These are phyloP conservation scores for Incumbomyces delicatus DNA, from an alignment of 2,329 filamentous ascomycete species.

Conservation along the genomic window DNA sequence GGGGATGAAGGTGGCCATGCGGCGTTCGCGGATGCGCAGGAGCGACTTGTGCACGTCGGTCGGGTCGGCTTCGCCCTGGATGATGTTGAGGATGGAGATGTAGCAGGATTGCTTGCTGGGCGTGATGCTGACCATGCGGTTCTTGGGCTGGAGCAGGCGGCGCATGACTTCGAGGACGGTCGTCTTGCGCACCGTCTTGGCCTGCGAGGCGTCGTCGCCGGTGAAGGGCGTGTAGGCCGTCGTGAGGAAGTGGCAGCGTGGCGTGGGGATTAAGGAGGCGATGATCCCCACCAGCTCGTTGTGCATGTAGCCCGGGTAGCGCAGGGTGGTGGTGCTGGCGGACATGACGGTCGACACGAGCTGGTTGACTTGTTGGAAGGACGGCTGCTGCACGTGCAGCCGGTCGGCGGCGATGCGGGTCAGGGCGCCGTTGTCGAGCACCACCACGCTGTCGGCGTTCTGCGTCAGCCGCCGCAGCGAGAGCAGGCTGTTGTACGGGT, in stretches of 20 bases:
- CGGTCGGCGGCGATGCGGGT: constrained; percentile 90
- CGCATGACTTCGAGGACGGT: constrained; percentile 98
- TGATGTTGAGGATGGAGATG: constrained; percentile 97
- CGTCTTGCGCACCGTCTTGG: constrained; percentile 95
- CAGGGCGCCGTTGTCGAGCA: constrained; percentile 89
- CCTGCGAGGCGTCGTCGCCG: constrained; percentile 88
- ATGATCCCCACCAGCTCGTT: constrained; percentile 97
- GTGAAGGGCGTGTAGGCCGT: constrained; percentile 98
- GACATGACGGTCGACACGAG: constrained; percentile 98
- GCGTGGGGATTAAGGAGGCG: constrained; percentile 89
- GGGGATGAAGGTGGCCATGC: constrained; percentile 91
- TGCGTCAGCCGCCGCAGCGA: constrained; percentile 85
- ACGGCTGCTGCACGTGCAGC: constrained; percentile 88
- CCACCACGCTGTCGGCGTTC: constrained; percentile 95
- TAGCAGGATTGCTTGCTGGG: constrained; percentile 97
- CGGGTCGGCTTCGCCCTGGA: constrained; percentile 95
- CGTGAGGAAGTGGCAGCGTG: constrained; percentile 95
- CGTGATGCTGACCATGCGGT: constrained; percentile 95
- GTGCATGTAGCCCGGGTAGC: constrained; percentile 99
- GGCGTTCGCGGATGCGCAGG: constrained; percentile 85
- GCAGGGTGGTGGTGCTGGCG: constrained; percentile 86
- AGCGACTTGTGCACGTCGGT: constrained; percentile 98
- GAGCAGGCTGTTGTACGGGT: constrained; percentile 94
- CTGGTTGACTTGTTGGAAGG: constrained; percentile 95
- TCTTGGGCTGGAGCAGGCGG: constrained; percentile 89